Evolutionary conservation across 2,329 filamentous ascomycete genomes (phyloP).

Genomic region (Talaromyces albobiverticillius): DNA sequence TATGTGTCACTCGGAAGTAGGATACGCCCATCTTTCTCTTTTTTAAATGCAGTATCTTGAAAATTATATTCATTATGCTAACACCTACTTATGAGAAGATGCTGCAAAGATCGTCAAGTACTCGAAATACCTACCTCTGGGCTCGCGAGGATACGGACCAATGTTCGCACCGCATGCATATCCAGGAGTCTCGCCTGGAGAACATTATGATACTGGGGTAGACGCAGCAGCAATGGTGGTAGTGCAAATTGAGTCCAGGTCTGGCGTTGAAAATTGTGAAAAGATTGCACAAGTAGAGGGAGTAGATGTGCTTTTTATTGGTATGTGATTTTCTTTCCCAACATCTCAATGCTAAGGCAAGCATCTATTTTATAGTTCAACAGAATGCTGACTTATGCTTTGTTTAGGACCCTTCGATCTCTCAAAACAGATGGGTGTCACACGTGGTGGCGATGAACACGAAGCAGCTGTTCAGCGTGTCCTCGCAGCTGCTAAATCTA

Average conservation of each 20-base stretch:
- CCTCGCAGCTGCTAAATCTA: conserved; percentile 29
- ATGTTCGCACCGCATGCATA: conserved; percentile 50
- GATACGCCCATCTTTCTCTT: too few species aligned
- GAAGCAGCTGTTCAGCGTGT: conserved; percentile 37
- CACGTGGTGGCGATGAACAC: conserved; percentile 34
- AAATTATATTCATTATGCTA: too few species aligned
- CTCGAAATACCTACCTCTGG: conserved; percentile 56
- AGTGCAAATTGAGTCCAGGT: conserved; percentile 42
- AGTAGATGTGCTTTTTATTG: conserved; percentile 40
- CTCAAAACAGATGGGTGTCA: conserved; percentile 36
- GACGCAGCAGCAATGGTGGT: conserved; percentile 54
- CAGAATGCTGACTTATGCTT: too few species aligned
- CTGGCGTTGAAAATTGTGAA: conserved; percentile 41
- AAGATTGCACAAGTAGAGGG: conserved; percentile 41
- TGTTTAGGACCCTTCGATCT: conserved; percentile 37
- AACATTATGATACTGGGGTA: conserved; percentile 52
- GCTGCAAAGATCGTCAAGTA: conserved; percentile 51
- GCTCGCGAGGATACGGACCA: conserved; percentile 55
- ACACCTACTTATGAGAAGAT: too few species aligned
- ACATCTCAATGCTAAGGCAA: too few species aligned
- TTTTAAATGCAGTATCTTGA: too few species aligned
- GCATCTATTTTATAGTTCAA: too few species aligned
- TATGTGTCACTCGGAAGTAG: conserved; percentile 26
- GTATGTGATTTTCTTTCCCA: too few species aligned
- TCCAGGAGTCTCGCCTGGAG: conserved; percentile 28